Conservation (phyloP, 345 rosid species). For the Geranium rotundifolium region DNA sequence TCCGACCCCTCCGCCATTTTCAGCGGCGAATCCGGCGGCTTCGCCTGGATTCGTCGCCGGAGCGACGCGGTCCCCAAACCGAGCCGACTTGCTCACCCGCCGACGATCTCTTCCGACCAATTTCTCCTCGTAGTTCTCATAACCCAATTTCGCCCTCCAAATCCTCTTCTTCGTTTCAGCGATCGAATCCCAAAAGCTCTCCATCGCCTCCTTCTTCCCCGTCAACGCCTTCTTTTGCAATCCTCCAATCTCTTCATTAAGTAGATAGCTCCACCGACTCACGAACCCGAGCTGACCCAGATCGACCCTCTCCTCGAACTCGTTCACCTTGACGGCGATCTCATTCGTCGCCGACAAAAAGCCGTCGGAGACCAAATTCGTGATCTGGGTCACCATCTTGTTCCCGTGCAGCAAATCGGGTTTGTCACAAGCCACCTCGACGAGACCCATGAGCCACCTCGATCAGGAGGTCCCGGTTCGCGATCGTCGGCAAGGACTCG, state of each 20-base stretch:
- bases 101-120: too few relatives aligned
- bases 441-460: conserved; percentile 42
- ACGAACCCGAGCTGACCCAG: conserved; percentile 32
- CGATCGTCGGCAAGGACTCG: conserved; percentile 35
- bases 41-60: too few relatives aligned
- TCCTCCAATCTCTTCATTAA: conserved; percentile 40
- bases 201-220: conserved; percentile 29
- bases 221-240: conserved; percentile 31
- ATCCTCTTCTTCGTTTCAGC: conserved; percentile 29
- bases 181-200: conserved; percentile 38
- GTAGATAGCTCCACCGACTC: conserved; percentile 59
- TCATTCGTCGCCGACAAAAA: conserved; percentile 40
- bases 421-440: conserved; percentile 42
- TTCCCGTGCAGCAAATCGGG: conserved; percentile 31
- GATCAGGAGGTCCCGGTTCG: conserved; percentile 35
- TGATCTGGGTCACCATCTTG: conserved; percentile 30
- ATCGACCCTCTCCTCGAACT: conserved; percentile 37
- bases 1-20: too few relatives aligned
- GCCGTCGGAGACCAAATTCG: conserved; percentile 41
- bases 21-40: too few relatives aligned
- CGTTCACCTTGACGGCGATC: conserved; percentile 35
- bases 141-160: conserved; percentile 7
- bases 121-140: too few relatives aligned
- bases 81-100: too few relatives aligned
- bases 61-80: too few relatives aligned